These are phyloP conservation scores for Heliamphora pulchella DNA, from an alignment of 179 eudicot species.

Conservation along the genomic window DNA sequence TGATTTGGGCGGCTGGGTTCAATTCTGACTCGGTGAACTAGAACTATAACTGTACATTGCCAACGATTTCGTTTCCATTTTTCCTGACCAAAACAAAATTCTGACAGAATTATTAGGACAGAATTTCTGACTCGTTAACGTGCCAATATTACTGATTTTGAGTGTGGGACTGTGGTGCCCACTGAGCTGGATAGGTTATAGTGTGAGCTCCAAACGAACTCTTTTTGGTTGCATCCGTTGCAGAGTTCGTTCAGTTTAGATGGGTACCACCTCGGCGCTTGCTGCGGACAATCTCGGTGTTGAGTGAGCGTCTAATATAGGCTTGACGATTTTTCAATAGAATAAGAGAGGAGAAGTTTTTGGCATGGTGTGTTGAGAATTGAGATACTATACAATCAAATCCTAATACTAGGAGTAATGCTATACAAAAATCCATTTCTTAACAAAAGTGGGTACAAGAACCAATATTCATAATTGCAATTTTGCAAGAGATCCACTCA, in stretches of 20 bases:
- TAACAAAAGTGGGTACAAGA: not conserved
- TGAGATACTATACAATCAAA: too few relatives aligned
- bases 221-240: not conserved
- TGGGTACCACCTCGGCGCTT: not conserved
- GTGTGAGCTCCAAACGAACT: too few relatives aligned
- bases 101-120: not conserved
- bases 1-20: not conserved
- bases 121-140: not conserved
- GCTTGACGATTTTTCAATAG: not conserved
- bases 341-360: too few relatives aligned
- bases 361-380: too few relatives aligned
- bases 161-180: not conserved
- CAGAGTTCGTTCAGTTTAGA: not conserved
- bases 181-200: too few relatives aligned
- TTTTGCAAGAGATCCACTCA: too few relatives aligned
- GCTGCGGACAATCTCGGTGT: not conserved
- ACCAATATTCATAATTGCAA: not conserved
- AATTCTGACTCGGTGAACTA: slow-evolving; percentile 6
- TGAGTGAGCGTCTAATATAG: not conserved
- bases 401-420: not conserved
- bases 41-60: too few relatives aligned
- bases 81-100: not conserved
- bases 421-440: not conserved
- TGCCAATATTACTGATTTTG: not conserved
- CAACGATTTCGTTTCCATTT: not conserved